A percentile compares a stretch with the other conserved stretches of the same genome.
Conservation (phyloP, 495 filamentous ascomycete genomes). For the Pyronema omphalodes region DNA sequence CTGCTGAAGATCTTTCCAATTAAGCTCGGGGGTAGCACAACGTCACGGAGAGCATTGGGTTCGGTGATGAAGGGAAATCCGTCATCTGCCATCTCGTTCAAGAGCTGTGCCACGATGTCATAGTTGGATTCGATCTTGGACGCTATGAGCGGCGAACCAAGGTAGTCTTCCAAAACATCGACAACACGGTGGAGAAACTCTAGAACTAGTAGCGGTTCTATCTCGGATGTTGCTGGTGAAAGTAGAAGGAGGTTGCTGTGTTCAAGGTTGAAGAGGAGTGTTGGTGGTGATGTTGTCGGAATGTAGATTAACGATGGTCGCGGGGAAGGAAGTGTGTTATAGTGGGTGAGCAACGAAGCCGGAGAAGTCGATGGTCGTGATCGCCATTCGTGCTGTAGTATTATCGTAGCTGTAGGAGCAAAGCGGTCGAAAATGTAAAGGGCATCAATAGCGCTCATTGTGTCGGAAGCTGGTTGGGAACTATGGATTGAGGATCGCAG, state of each 20-base stretch:
- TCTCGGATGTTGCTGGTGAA: slow-evolving; percentile 60
- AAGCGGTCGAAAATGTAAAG: slow-evolving; percentile 77
- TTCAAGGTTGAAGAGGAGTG: slow-evolving; percentile 65
- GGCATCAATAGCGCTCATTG: slow-evolving; percentile 77
- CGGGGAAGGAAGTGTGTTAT: slow-evolving; percentile 65
- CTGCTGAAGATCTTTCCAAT: slow-evolving; percentile 82
- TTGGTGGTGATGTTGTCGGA: slow-evolving; percentile 67
- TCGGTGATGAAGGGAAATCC: slow-evolving; percentile 82
- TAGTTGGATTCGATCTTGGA: slow-evolving; percentile 74
- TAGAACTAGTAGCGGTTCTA: slow-evolving; percentile 81
- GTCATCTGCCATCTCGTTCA: slow-evolving; percentile 92
- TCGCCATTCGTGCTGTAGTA: slow-evolving; percentile 51
- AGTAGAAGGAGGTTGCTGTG: slow-evolving; percentile 82
- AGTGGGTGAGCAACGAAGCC: slow-evolving; percentile 58
- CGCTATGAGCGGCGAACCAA: slow-evolving; percentile 73
- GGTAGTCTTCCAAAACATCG: slow-evolving; percentile 86
- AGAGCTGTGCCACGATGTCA: slow-evolving; percentile 82
- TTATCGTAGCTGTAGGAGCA: slow-evolving; percentile 40
- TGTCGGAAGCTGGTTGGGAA: neutral
- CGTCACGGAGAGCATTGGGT: slow-evolving; percentile 76
- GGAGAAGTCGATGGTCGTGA: slow-evolving; percentile 56
- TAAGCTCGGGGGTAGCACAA: slow-evolving; percentile 75
- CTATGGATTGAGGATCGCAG: neutral
- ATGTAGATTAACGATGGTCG: slow-evolving; percentile 78
- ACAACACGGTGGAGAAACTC: slow-evolving; percentile 91